Evolutionary conservation across 805 yeast genomes (phyloP).

Genomic region (Zygoascus bituminiphila): DNA sequence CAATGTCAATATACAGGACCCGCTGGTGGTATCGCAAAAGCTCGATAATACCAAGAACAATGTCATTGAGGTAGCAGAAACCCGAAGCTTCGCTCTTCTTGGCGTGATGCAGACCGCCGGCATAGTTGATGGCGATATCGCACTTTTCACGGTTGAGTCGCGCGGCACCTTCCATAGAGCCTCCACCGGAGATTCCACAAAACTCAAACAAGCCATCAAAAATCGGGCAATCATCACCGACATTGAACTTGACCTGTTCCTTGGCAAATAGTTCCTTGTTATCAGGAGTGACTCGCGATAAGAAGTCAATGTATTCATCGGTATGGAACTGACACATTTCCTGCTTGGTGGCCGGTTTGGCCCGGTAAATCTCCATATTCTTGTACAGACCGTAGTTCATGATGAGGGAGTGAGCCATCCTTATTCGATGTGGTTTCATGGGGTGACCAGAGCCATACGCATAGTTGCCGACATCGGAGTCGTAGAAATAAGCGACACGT

Average conservation of each 20-base stretch:
- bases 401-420: slow-evolving; percentile 95
- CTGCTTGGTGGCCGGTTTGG: slow-evolving; percentile 95
- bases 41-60: slow-evolving; percentile 80
- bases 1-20: slow-evolving; percentile 88
- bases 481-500: slow-evolving; percentile 71
- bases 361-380: slow-evolving; percentile 94
- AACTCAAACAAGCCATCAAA: slow-evolving; percentile 93
- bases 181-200: slow-evolving; percentile 84
- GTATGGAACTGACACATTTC: slow-evolving; percentile 98
- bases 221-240: slow-evolving; percentile 94
- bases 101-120: slow-evolving; percentile 96
- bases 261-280: slow-evolving; percentile 78
- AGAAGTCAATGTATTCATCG: slow-evolving; percentile 91
- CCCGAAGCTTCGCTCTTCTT: slow-evolving; percentile 92
- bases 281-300: slow-evolving; percentile 86
- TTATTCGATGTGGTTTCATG: slow-evolving; percentile 97
- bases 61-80: slow-evolving; percentile 91
- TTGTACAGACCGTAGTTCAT: slow-evolving; percentile 96
- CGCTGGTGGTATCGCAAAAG: slow-evolving; percentile 83
- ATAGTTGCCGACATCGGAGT: slow-evolving; percentile 93
- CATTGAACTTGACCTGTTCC: slow-evolving; percentile 87
- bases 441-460: slow-evolving; percentile 99
- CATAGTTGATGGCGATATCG: slow-evolving; percentile 93
- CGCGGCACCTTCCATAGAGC: slow-evolving; percentile 79
- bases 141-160: slow-evolving; percentile 77